Conservation (phyloP, 2,329 filamentous ascomycete genomes). For the Hawksworthiomyces lignivorus region DNA sequence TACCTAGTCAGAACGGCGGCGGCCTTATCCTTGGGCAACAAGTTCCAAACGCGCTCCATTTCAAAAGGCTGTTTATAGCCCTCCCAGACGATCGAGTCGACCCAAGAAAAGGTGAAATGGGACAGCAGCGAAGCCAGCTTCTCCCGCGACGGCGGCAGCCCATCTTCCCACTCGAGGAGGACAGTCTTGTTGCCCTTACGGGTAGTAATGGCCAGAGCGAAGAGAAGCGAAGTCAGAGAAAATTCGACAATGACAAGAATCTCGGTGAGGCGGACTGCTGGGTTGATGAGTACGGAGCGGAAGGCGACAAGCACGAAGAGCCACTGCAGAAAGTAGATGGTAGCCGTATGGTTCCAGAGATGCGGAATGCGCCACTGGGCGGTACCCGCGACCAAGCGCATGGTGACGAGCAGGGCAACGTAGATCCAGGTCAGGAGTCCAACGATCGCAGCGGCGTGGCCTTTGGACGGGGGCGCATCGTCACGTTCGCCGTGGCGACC, state of each 20-base stretch:
- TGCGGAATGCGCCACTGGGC: constrained; percentile 59
- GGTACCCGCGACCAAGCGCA: constrained; percentile 62
- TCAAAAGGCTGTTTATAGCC: constrained; percentile 82
- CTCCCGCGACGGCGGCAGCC: constrained; percentile 78
- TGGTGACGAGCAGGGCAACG: constrained; percentile 61
- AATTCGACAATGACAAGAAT: constrained; percentile 68
- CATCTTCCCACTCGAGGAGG: constrained; percentile 79
- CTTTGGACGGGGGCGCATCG: constrained; percentile 33
- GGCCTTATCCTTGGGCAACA: constrained; percentile 82
- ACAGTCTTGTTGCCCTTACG: constrained; percentile 90
- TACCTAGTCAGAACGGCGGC: constrained; percentile 73
- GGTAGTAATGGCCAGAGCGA: constrained; percentile 69
- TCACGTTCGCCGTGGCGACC: constrained; percentile 38
- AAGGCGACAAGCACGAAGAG: constrained; percentile 67
- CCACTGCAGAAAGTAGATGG: constrained; percentile 79
- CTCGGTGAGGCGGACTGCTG: constrained; percentile 54
- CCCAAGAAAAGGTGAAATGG: constrained; percentile 80
- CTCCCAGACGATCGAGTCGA: constrained; percentile 80
- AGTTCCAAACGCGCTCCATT: constrained; percentile 83
- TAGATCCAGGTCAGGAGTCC: constrained; percentile 75
- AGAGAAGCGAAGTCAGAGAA: constrained; percentile 62
- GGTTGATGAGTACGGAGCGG: constrained; percentile 77
- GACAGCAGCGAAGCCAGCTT: constrained; percentile 85
- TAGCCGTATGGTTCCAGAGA: constrained; percentile 88
- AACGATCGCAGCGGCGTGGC: constrained; percentile 50